phyloP scores from a whole-genome alignment of 1,139 yeast species.

The Candida glucosophila region DNA sequence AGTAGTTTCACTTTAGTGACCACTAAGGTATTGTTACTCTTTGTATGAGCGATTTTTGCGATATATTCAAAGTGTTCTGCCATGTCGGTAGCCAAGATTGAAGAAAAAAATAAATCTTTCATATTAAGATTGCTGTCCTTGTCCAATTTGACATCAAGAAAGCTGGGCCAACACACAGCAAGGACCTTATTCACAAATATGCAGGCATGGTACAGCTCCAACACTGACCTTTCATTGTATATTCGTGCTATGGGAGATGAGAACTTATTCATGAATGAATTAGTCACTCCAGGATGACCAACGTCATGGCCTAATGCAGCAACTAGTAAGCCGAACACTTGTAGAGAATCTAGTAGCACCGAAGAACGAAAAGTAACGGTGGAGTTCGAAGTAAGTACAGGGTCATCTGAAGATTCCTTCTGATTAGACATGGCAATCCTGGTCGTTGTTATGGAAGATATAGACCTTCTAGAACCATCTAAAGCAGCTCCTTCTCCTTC shows the following conservation, averaged over 20 bases:
- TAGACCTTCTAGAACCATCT: conserved; percentile 11
- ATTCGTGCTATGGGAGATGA: conserved; percentile 59
- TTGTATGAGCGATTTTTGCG: conserved; percentile 34
- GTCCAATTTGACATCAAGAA: conserved; percentile 15
- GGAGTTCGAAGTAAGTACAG: conserved; percentile 1
- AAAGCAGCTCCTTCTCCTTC: conserved; percentile 17
- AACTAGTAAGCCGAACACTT: conserved; percentile 52
- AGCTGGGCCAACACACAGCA: conserved; percentile 57
- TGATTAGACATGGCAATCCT: background rate
- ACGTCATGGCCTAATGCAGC: conserved; percentile 94
- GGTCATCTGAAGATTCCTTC: conserved; percentile 2
- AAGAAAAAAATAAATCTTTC: conserved; percentile 28
- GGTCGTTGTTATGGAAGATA: conserved; percentile 7
- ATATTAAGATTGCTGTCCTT: conserved; percentile 11
- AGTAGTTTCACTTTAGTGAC: conserved; percentile 37
- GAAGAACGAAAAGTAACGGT: conserved; percentile 27
- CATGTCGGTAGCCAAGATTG: conserved; percentile 89
- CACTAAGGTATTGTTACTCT: conserved; percentile 5
- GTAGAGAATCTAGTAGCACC: conserved; percentile 36
- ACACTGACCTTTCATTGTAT: conserved; percentile 59
- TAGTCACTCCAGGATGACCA: conserved; percentile 94
- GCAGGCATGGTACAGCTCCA: conserved; percentile 80
- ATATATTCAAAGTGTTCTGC: conserved; percentile 78
- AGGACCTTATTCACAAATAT: conserved; percentile 55
- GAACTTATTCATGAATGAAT: conserved; percentile 55